These are phyloP conservation scores for Takashimella koratensis DNA, from an alignment of 1,284 basidiomycete genomes.

Conservation along the genomic window DNA sequence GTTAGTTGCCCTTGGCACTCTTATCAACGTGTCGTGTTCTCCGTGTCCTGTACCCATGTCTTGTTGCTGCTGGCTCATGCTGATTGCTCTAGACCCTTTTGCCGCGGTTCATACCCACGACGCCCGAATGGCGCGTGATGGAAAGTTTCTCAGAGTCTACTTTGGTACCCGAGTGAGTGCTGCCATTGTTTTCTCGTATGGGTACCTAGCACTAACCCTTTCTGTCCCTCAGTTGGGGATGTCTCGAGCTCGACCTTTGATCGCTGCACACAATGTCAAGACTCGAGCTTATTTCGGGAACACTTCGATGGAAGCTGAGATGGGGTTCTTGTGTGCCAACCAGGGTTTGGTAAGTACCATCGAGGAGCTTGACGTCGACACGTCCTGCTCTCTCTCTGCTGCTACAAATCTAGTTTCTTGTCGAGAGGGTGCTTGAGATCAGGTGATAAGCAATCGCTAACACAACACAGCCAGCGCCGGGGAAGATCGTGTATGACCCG, in stretches of 20 bases:
- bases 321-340: slow-evolving; percentile 92
- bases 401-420: not conserved
- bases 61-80: not conserved
- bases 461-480: slow-evolving; percentile 65
- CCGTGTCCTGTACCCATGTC: no score
- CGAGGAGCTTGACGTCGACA: not conserved
- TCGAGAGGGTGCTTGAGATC: no score
- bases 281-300: slow-evolving; percentile 89
- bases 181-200: slow-evolving; percentile 10
- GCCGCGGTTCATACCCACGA: slow-evolving; percentile 21
- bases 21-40: not conserved
- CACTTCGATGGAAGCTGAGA: slow-evolving; percentile 96
- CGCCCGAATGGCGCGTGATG: slow-evolving; percentile 53
- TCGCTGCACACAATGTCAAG: slow-evolving; percentile 77
- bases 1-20: slow-evolving; percentile 52
- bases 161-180: slow-evolving; percentile 83
- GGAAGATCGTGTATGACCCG: slow-evolving; percentile 91
- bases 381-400: not conserved
- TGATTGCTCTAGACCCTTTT: slow-evolving; percentile 28
- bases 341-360: slow-evolving; percentile 69
- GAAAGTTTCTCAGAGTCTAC: slow-evolving; percentile 65
- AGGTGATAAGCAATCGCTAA: slow-evolving; percentile 1
- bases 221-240: slow-evolving; percentile 71
- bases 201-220: no score
- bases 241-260: slow-evolving; percentile 66